A percentile compares a stretch with the other conserved stretches of the same genome.
These are phyloP conservation scores for Exophiala sp. DNA, from an alignment of 2,329 filamentous ascomycete genomes.

Conservation along the genomic window DNA sequence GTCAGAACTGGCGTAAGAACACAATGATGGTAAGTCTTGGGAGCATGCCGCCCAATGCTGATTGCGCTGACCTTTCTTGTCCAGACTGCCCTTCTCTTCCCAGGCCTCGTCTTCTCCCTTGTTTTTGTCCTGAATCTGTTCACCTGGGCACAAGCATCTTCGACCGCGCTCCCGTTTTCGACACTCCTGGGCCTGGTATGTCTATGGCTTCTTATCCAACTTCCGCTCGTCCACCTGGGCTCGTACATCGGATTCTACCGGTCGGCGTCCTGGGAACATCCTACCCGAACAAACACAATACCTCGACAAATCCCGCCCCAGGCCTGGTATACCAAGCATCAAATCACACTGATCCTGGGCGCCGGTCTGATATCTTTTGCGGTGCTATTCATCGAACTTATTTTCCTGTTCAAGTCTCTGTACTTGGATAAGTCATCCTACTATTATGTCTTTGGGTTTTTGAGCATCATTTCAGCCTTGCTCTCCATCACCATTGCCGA, in stretches of 20 bases:
- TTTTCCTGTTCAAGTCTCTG: slow-evolving; percentile 79
- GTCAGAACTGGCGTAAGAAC: slow-evolving; percentile 67
- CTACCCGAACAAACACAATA: slow-evolving; percentile 67
- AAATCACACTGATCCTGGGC: slow-evolving; percentile 54
- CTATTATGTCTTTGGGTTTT: slow-evolving; percentile 86
- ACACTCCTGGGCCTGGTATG: slow-evolving; percentile 66
- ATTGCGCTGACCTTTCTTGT: slow-evolving; percentile 9
- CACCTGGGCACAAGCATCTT: slow-evolving; percentile 83
- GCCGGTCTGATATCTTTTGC: slow-evolving; percentile 77
- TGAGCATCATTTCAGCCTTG: slow-evolving; percentile 66
- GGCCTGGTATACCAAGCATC: slow-evolving; percentile 66
- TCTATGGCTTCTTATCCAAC: slow-evolving; percentile 79
- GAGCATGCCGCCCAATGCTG: neutral
- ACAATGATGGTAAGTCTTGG: slow-evolving; percentile 53
- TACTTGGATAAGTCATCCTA: slow-evolving; percentile 90
- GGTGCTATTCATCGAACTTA: slow-evolving; percentile 79
- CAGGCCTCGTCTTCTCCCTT: slow-evolving; percentile 67
- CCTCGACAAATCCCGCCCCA: slow-evolving; percentile 68
- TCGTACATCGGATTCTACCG: slow-evolving; percentile 69
- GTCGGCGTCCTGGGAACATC: slow-evolving; percentile 68
- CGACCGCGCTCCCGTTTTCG: slow-evolving; percentile 76
- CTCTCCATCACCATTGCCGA: slow-evolving; percentile 72
- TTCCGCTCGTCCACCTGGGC: slow-evolving; percentile 75
- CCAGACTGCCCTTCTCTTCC: slow-evolving; percentile 67
- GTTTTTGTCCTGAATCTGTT: slow-evolving; percentile 80